Conservation (phyloP, 129 eudicot species). For the Glebionis coronaria region DNA sequence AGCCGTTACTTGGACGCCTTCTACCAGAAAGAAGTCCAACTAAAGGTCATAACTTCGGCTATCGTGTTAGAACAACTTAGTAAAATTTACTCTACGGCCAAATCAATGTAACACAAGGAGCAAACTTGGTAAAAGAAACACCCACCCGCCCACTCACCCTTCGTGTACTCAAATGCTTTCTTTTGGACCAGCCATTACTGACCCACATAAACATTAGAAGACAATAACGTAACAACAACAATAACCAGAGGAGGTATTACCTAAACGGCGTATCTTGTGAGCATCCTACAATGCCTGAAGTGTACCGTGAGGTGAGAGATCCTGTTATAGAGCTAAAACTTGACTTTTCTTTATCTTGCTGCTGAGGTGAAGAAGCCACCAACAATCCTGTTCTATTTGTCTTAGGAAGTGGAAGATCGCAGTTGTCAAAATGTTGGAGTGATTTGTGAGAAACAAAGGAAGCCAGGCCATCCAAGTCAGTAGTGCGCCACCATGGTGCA, state of each 20-base stretch:
- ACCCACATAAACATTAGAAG: not conserved
- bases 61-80: not conserved
- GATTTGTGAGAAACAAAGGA: slow-evolving; percentile 38
- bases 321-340: not conserved
- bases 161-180: not conserved
- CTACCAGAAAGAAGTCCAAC: not conserved
- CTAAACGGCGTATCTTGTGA: too few species aligned
- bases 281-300: too few species aligned
- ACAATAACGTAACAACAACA: not conserved
- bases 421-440: slow-evolving; percentile 16
- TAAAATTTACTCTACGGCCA: not conserved
- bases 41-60: not conserved
- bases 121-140: not conserved
- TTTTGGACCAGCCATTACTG: not conserved
- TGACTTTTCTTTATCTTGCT: not conserved
- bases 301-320: too few species aligned
- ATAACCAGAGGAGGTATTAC: not conserved
- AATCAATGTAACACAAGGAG: not conserved
- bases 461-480: slow-evolving; percentile 43
- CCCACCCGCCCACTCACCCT: not conserved
- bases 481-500: slow-evolving; percentile 65
- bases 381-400: slow-evolving; percentile 4
- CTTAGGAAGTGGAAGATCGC: slow-evolving; percentile 23
- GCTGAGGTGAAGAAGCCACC: too few species aligned
- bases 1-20: not conserved